These are phyloP conservation scores for Akanthomyces muscarius DNA, from an alignment of 2,329 filamentous ascomycete genomes.

Conservation along the genomic window DNA sequence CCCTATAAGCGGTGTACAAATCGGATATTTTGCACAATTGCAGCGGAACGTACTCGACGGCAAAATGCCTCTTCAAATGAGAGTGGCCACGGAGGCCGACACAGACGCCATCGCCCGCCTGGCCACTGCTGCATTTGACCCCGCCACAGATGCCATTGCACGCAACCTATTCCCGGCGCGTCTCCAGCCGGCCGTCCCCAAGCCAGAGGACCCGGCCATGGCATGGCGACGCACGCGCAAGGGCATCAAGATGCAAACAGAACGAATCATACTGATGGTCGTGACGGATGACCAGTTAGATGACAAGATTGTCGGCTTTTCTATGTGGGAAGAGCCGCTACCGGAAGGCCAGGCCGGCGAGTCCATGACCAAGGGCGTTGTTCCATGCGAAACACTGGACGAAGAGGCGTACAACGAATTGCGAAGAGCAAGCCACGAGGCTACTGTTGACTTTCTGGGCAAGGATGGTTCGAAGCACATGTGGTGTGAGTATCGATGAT, in stretches of 20 bases:
- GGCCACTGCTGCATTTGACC: slow-evolving; percentile 24
- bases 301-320: slow-evolving; percentile 21
- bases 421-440: slow-evolving; percentile 12
- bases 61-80: slow-evolving; percentile 25
- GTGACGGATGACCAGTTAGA: slow-evolving; percentile 19
- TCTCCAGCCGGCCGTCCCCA: slow-evolving; percentile 14
- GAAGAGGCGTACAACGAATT: slow-evolving; percentile 18
- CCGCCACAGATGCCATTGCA: slow-evolving; percentile 19
- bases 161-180: slow-evolving; percentile 19
- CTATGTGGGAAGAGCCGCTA: slow-evolving; percentile 21
- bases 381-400: slow-evolving; percentile 18
- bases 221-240: slow-evolving; percentile 21
- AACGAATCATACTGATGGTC: slow-evolving; percentile 20
- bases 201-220: slow-evolving; percentile 7
- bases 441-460: slow-evolving; percentile 19
- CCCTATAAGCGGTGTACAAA: too few relatives aligned
- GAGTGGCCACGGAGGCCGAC: slow-evolving; percentile 25
- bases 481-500: slow-evolving; percentile 19
- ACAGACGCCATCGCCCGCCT: slow-evolving; percentile 25
- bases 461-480: slow-evolving; percentile 18
- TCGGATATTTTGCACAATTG: not conserved
- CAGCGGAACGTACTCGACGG: not conserved
- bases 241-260: slow-evolving; percentile 16
- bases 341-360: slow-evolving; percentile 14
- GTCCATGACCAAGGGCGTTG: not conserved